phyloP scores from a whole-genome alignment of 495 filamentous ascomycete genomes.

The Pseudevernia furfuracea region DNA sequence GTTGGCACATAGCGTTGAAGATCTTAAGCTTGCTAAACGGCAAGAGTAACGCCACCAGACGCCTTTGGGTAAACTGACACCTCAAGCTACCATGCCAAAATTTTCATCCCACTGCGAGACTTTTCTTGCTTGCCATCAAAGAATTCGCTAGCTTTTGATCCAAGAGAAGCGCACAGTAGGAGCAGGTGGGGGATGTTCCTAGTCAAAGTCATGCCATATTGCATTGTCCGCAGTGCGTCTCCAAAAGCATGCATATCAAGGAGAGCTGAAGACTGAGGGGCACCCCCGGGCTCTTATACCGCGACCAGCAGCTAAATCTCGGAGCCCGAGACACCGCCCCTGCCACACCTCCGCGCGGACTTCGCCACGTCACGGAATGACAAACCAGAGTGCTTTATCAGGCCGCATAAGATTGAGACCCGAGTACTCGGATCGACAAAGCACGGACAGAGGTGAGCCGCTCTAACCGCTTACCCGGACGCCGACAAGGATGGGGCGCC shows the following conservation, averaged over 20 bases:
- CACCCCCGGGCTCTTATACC: neutral
- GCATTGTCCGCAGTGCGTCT: neutral
- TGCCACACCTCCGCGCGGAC: neutral
- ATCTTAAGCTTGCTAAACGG: neutral
- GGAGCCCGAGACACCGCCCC: neutral
- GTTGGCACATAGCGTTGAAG: too few relatives aligned
- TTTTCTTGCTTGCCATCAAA: neutral
- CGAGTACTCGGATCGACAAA: neutral
- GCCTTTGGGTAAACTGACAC: neutral
- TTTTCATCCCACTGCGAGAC: neutral
- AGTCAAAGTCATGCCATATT: neutral
- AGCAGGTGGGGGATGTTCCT: neutral
- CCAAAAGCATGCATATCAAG: neutral
- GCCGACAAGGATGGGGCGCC: neutral
- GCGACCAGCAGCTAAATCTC: neutral
- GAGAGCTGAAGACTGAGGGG: neutral
- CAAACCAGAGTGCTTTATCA: neutral
- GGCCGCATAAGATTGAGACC: neutral
- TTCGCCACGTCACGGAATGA: neutral
- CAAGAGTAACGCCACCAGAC: neutral
- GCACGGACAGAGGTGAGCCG: neutral
- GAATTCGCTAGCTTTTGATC: neutral
- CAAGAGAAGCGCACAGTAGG: neutral
- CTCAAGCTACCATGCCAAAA: neutral
- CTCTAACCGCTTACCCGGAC: neutral